A percentile compares a stretch with the other conserved stretches of the same genome.
Evolutionary conservation across 768 basidiomycete genomes (phyloP).

Genomic region (Mycena leptocephala): DNA sequence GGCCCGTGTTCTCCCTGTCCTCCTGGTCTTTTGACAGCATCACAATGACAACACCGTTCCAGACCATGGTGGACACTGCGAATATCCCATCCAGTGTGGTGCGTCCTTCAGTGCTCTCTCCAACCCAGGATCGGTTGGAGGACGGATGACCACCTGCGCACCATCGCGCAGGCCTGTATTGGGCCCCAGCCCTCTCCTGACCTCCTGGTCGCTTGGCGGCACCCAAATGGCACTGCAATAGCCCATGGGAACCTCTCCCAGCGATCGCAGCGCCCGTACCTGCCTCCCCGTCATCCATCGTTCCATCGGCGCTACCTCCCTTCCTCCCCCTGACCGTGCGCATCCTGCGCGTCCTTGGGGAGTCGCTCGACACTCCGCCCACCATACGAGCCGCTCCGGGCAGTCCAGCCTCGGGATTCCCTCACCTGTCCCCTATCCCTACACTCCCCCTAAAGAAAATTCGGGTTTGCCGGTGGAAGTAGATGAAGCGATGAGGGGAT

Average conservation of each 20-base stretch:
- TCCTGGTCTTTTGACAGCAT: too few relatives aligned
- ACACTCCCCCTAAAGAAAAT: background rate
- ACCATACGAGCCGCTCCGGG: background rate
- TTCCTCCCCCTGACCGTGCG: background rate
- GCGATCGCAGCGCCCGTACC: background rate
- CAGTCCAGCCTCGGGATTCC: background rate
- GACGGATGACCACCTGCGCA: background rate
- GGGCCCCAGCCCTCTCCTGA: background rate
- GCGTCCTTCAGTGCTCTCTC: too few relatives aligned
- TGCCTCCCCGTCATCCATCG: background rate
- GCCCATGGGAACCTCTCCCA: background rate
- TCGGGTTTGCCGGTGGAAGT: background rate
- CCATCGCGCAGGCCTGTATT: background rate
- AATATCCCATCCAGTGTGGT: too few relatives aligned
- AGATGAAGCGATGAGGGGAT: background rate
- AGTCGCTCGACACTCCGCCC: background rate
- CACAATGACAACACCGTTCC: too few relatives aligned
- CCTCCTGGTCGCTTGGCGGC: too few relatives aligned
- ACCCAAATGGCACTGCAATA: background rate
- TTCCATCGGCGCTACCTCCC: constrained; percentile 6
- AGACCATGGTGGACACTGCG: too few relatives aligned
- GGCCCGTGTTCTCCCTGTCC: too few relatives aligned
- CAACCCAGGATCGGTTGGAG: background rate
- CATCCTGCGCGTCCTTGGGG: background rate
- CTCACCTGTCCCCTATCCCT: background rate